Evolutionary conservation across 345 rosid genomes (phyloP).

Genomic region (Salix suchowensis): DNA sequence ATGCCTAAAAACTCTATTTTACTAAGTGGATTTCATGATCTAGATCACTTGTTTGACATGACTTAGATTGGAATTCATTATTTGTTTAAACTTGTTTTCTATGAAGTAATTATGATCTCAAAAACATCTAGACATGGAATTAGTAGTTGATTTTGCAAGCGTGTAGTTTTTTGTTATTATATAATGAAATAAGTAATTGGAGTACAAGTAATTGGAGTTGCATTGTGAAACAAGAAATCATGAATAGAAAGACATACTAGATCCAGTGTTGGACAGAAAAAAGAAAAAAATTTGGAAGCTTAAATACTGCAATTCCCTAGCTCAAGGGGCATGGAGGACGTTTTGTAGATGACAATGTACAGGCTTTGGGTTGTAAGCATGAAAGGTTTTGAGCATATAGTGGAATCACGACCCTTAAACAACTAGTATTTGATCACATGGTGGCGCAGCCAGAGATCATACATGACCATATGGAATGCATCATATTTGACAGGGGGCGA

Average conservation of each 20-base stretch:
- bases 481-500: conserved; percentile 72
- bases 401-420: too few relatives aligned
- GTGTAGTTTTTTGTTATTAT: too few relatives aligned
- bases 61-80: too few relatives aligned
- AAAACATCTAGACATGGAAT: too few relatives aligned
- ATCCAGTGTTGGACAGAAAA: background rate
- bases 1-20: too few relatives aligned
- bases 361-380: background rate
- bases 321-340: background rate
- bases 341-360: background rate
- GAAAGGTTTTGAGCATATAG: background rate
- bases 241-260: background rate
- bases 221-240: background rate
- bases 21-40: too few relatives aligned
- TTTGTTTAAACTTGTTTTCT: too few relatives aligned
- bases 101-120: too few relatives aligned
- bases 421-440: conserved; percentile 66
- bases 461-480: conserved; percentile 96
- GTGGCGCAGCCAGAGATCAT: conserved; percentile 90
- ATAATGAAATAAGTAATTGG: too few relatives aligned
- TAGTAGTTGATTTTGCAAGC: too few relatives aligned
- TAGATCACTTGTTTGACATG: too few relatives aligned
- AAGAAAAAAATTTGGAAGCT: background rate
- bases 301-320: background rate
- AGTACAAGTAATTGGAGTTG: too few relatives aligned